Percentiles rank a stretch among this genome's conserved stretches.
These are phyloP conservation scores for Pseudopyricularia cyperi DNA, from an alignment of 2,329 filamentous ascomycete species.

Conservation along the genomic window DNA sequence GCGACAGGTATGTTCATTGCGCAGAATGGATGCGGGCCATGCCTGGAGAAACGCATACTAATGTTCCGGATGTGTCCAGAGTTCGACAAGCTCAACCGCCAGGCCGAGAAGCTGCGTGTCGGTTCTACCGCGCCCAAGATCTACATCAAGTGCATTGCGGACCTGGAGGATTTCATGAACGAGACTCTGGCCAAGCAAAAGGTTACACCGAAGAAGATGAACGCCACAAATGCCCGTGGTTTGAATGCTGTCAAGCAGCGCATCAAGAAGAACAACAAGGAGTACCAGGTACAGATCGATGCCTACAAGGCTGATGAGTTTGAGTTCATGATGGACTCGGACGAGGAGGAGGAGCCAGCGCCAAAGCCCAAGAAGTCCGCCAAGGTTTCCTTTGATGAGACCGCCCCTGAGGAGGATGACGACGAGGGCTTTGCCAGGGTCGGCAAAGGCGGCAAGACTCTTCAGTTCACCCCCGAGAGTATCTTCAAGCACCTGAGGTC, in stretches of 20 bases:
- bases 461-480: constrained; percentile 91
- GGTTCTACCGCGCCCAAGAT: constrained; percentile 72
- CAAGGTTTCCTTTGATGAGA: constrained; percentile 23
- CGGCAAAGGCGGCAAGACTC: constrained; percentile 73
- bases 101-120: constrained; percentile 59
- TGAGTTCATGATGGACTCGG: constrained; percentile 73
- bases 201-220: constrained; percentile 96
- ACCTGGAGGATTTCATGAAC: constrained; percentile 88
- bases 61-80: constrained; percentile 35
- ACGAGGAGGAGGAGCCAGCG: constrained; percentile 46
- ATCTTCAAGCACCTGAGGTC: constrained; percentile 93
- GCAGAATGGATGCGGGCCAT: neutral
- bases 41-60: constrained; percentile 3
- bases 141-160: constrained; percentile 85
- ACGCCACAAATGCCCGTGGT: constrained; percentile 83
- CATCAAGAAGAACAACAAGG: constrained; percentile 98
- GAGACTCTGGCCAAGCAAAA: constrained; percentile 94
- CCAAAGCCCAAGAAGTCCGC: constrained; percentile 37
- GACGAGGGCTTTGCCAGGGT: constrained; percentile 85
- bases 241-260: constrained; percentile 96
- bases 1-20: constrained; percentile 55
- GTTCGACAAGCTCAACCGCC: constrained; percentile 87
- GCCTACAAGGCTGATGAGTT: constrained; percentile 77
- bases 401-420: constrained; percentile 43
- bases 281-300: constrained; percentile 78